Percentiles rank a stretch among this genome's conserved stretches.
Conservation (phyloP, 441 rosid genomes). For the Gossypium armourianum region DNA sequence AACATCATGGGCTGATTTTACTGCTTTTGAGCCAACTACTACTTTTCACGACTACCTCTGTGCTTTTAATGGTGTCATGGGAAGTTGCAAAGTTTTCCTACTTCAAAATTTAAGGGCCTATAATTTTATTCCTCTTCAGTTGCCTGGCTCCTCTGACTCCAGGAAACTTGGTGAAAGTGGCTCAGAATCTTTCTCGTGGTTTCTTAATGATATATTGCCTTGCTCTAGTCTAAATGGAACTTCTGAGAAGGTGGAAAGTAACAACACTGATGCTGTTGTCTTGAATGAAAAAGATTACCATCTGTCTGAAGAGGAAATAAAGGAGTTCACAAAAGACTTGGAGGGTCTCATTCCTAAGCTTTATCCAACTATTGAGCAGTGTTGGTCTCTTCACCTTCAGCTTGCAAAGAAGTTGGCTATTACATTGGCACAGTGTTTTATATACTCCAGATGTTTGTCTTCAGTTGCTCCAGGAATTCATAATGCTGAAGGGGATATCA, state of each 20-base stretch:
- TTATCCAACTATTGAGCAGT: slow-evolving; percentile 42
- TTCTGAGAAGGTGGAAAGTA: slow-evolving; percentile 27
- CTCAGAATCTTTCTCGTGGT: slow-evolving; percentile 30
- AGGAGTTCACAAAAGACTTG: slow-evolving; percentile 42
- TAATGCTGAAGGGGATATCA: slow-evolving; percentile 26
- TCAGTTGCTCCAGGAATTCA: slow-evolving; percentile 30
- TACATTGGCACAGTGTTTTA: slow-evolving; percentile 45
- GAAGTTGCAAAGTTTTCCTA: slow-evolving; percentile 48
- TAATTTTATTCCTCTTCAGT: slow-evolving; percentile 39
- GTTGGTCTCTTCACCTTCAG: slow-evolving; percentile 58
- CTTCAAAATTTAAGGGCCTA: slow-evolving; percentile 30
- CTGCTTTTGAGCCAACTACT: slow-evolving; percentile 48
- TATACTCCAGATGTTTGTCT: slow-evolving; percentile 48
- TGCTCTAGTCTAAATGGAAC: slow-evolving; percentile 21
- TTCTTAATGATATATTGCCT: slow-evolving; percentile 36
- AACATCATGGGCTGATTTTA: slow-evolving; percentile 50
- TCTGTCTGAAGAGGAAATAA: slow-evolving; percentile 41
- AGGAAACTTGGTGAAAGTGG: slow-evolving; percentile 20
- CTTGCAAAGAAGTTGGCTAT: slow-evolving; percentile 48
- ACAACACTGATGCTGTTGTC: slow-evolving; percentile 19
- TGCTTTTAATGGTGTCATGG: slow-evolving; percentile 52
- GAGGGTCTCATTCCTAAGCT: slow-evolving; percentile 42
- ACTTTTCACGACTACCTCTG: slow-evolving; percentile 58
- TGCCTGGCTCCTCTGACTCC: slow-evolving; percentile 23
- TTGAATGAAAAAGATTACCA: slow-evolving; percentile 20